phyloP scores from a whole-genome alignment of 129 eudicot species.

The Deinandra increscens region DNA sequence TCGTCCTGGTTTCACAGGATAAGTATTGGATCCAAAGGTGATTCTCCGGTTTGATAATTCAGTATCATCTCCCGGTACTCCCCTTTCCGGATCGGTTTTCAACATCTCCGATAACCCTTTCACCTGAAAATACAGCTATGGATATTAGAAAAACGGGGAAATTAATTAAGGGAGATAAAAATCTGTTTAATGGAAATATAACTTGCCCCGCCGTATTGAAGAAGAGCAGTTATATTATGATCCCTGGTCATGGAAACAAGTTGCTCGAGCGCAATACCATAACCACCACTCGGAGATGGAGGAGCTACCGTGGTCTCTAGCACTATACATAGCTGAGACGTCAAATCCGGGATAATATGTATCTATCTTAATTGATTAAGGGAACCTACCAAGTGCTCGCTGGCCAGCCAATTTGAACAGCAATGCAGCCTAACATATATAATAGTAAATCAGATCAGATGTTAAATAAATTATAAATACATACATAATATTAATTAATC shows the following conservation, averaged over 20 bases:
- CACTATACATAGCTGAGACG: slow-evolving; percentile 34
- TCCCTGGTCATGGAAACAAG: slow-evolving; percentile 76
- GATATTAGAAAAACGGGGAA: neutral
- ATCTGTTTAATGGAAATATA: neutral
- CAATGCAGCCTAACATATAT: slow-evolving; percentile 75
- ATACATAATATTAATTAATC: too few relatives aligned
- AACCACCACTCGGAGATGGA: slow-evolving; percentile 58
- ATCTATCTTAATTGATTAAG: neutral
- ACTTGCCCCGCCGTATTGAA: slow-evolving; percentile 91
- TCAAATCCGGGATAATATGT: neutral
- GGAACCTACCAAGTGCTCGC: slow-evolving; percentile 58
- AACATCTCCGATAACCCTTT: slow-evolving; percentile 62
- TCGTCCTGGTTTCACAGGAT: slow-evolving; percentile 78
- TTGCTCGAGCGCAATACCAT: slow-evolving; percentile 68
- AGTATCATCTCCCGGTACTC: slow-evolving; percentile 50
- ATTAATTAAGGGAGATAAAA: neutral
- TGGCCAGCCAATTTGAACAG: slow-evolving; percentile 92
- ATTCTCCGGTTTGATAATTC: slow-evolving; percentile 56
- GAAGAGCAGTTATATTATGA: slow-evolving; percentile 50
- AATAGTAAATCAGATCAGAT: neutral
- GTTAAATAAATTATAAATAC: too few relatives aligned
- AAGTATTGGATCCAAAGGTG: slow-evolving; percentile 84
- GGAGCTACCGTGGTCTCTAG: slow-evolving; percentile 46
- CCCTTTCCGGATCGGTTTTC: slow-evolving; percentile 59
- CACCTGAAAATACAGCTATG: slow-evolving; percentile 43